phyloP scores from a whole-genome alignment of 2,329 filamentous ascomycete species.

The Penicillium frequentans region DNA sequence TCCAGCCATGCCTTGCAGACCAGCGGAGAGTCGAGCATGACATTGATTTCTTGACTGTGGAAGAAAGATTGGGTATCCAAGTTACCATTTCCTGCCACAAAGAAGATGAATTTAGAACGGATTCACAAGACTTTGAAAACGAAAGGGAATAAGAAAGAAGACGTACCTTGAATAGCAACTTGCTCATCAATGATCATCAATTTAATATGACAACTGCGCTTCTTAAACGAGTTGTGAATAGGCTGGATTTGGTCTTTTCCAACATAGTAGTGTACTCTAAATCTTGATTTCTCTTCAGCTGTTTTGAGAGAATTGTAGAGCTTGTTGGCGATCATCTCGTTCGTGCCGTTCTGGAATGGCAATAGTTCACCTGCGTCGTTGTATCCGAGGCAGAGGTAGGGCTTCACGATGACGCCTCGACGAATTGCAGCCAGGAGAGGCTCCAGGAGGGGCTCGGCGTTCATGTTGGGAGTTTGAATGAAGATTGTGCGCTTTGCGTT shows the following conservation, averaged over 20 bases:
- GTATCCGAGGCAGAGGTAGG: constrained; percentile 75
- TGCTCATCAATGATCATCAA: constrained; percentile 70
- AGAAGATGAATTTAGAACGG: neutral
- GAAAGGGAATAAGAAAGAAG: neutral
- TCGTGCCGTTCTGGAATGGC: constrained; percentile 72
- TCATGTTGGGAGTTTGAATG: constrained; percentile 76
- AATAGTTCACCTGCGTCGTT: constrained; percentile 77
- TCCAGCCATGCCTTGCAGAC: constrained; percentile 66
- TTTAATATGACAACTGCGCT: constrained; percentile 73
- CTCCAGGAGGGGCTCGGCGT: constrained; percentile 66
- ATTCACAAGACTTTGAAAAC: neutral
- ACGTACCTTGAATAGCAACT: constrained; percentile 63
- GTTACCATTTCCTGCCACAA: constrained; percentile 61
- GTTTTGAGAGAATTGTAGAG: constrained; percentile 60
- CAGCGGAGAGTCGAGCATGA: constrained; percentile 66
- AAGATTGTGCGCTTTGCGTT: constrained; percentile 67
- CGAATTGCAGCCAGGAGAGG: constrained; percentile 65
- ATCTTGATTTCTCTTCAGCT: constrained; percentile 45
- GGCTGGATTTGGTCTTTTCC: constrained; percentile 70
- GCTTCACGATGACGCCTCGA: constrained; percentile 66
- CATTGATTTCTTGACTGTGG: constrained; percentile 74
- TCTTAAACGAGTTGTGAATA: constrained; percentile 65
- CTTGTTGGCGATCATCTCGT: constrained; percentile 66
- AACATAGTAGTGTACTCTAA: constrained; percentile 70
- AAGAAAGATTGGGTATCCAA: constrained; percentile 80